Evolutionary conservation across 306 rosid species (phyloP), one percentile per base, ranked within the genome.

Genomic region (Cicer bijugum): DNA sequence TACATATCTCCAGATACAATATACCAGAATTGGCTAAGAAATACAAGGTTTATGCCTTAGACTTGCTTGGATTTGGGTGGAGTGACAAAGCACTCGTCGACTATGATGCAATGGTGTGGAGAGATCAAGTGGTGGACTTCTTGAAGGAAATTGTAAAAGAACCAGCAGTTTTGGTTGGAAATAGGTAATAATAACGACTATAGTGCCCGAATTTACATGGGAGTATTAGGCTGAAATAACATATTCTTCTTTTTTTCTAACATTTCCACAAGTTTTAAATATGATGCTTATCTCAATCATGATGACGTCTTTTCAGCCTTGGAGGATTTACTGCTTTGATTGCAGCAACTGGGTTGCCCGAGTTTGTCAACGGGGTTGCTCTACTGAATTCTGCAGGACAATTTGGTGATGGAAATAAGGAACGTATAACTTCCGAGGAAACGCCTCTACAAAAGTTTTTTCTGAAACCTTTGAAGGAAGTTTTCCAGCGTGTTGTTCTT

Each of bases 21-120:
- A 95, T 91, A 65, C 97, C 99, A 35, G 93, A 87, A 87, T 88
- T 91, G 85, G 91, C 99, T 10, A 90, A 95, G 80, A 86, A 51
- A 17, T 79, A 94, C 80, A 91, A 87, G 89, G 97, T 94, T 55
- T 94, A 90, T 82, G 97, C 97, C 50, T 62, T 94, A 81, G 99
- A 89, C 88, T 88, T 94, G 88, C 86, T 91, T 78, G 97, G 97
- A 46, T 94, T 94, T 61, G 97, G 99, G 51, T 94, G 99, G 99
- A 94, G 99, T 81, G 97, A 94, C 81, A 94, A 94, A 72, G 99
- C 99, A 75, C 50, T 94, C 43, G 82, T 91, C 1, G 96, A 94
- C n/a, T 94, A 94, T 39, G 96, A 94, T 85, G 93, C 97, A 81
- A 51, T 88, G 91, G 85, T 91, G 17, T 90, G 97, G 99, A 91